A percentile compares a stretch with the other conserved stretches of the same genome.
Conservation (phyloP, 768 basidiomycete species). For the Dioszegia hungarica region DNA sequence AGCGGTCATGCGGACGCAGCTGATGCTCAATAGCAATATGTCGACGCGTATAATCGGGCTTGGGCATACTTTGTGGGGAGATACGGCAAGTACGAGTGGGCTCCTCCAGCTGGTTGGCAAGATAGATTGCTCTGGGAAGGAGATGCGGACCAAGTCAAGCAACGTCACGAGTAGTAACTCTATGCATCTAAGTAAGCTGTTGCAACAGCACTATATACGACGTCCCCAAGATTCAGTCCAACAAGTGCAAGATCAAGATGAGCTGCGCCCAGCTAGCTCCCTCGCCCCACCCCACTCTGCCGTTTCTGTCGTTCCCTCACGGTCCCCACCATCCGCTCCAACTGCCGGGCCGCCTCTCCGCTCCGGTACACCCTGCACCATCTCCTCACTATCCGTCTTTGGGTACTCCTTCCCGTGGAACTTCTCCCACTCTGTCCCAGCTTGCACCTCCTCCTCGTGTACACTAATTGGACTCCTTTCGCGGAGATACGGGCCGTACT, state of each 20-base stretch:
- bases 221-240: too few species aligned
- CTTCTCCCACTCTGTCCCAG: constrained; percentile 4
- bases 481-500: constrained; percentile 6
- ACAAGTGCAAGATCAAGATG: too few species aligned
- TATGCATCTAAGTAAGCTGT: too few species aligned
- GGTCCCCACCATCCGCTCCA: too few species aligned
- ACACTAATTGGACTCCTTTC: constrained; percentile 4
- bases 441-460: constrained; percentile 4
- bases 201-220: too few species aligned
- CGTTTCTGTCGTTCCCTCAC: not conserved
- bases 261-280: not conserved
- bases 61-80: not conserved
- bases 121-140: not conserved
- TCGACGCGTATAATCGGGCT: not conserved
- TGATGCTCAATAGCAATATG: not conserved
- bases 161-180: too few species aligned
- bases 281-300: not conserved
- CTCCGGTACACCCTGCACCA: not conserved
- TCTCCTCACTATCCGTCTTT: not conserved
- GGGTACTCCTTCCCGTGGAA: not conserved
- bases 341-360: too few species aligned
- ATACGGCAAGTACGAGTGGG: not conserved
- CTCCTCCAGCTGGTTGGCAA: not conserved
- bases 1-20: not conserved
- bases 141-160: not conserved